These are phyloP conservation scores for Penicillium italicum DNA, from an alignment of 2,329 filamentous ascomycete genomes.

Conservation along the genomic window DNA sequence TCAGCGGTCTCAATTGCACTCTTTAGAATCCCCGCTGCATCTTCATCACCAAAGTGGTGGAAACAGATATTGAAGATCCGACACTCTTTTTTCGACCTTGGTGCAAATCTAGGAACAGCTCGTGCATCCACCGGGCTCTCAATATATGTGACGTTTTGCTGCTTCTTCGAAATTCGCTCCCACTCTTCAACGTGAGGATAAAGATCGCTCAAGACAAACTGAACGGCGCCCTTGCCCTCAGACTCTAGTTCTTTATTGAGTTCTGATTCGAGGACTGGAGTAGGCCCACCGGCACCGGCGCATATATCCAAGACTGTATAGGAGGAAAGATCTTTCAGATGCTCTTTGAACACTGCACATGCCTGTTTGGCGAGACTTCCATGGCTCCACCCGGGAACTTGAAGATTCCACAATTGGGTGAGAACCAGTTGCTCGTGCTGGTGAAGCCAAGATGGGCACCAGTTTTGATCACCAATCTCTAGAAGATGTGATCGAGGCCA, in stretches of 20 bases:
- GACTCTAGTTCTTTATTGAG: constrained; percentile 48
- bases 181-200: constrained; percentile 62
- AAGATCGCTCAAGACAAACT: constrained; percentile 64
- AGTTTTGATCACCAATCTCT: constrained; percentile 65
- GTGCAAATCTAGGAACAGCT: constrained; percentile 39
- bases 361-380: constrained; percentile 13
- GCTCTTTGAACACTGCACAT: constrained; percentile 13
- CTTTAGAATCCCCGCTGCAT: constrained; percentile 59
- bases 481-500: constrained; percentile 52
- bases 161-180: constrained; percentile 51
- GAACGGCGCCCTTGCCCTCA: constrained; percentile 35
- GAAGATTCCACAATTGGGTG: constrained; percentile 24
- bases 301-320: constrained; percentile 73
- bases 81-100: constrained; percentile 53
- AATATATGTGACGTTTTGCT: constrained; percentile 59
- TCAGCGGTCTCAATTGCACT: constrained; percentile 41
- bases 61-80: constrained; percentile 71
- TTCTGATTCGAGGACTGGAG: constrained; percentile 58
- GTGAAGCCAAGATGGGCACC: constrained; percentile 63
- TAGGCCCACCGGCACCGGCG: constrained; percentile 69
- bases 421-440: constrained; percentile 41
- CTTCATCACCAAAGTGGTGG: constrained; percentile 68
- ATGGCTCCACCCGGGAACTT: constrained; percentile 14
- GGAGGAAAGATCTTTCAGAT: constrained; percentile 47
- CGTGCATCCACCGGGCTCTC: constrained; percentile 60